Percentiles rank a stretch among this genome's conserved stretches.
These are phyloP conservation scores for Helotiales sp. DNA, from an alignment of 2,329 filamentous ascomycete genomes.

Conservation along the genomic window DNA sequence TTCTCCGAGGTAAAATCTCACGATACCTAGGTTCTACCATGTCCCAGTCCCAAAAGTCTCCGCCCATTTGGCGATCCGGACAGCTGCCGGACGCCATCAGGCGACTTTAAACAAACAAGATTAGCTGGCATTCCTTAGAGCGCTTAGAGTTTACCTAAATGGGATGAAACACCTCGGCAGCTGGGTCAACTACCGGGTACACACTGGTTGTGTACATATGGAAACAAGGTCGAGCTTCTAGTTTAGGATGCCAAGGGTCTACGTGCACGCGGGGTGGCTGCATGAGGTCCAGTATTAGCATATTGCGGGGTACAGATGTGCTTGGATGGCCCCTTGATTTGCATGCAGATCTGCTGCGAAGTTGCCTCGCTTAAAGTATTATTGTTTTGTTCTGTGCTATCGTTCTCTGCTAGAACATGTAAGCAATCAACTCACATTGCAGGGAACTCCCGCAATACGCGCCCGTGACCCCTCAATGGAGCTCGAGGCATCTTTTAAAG, in stretches of 20 bases:
- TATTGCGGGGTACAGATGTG: not conserved
- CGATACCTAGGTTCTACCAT: not conserved
- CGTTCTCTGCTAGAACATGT: no score
- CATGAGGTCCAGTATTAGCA: no score
- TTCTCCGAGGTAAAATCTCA: not conserved
- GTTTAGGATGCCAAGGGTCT: not conserved
- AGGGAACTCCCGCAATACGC: no score
- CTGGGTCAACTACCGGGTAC: not conserved
- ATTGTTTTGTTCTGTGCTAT: no score
- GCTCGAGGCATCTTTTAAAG: no score
- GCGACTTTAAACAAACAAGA: conserved; percentile 8
- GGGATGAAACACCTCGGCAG: conserved; percentile 1
- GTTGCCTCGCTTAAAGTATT: not conserved
- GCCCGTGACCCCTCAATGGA: no score
- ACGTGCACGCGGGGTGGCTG: not conserved
- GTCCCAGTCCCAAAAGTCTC: not conserved
- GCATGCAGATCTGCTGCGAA: not conserved
- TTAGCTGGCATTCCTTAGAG: conserved; percentile 6
- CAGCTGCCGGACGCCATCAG: not conserved
- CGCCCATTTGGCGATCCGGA: not conserved
- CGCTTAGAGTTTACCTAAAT: not conserved
- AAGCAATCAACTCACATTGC: not conserved
- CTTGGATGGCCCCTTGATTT: not conserved
- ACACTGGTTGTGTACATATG: not conserved
- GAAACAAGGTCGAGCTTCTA: not conserved